Evolutionary conservation across 2,329 filamentous ascomycete genomes (phyloP).

Genomic region (Trichoderma sp.): DNA sequence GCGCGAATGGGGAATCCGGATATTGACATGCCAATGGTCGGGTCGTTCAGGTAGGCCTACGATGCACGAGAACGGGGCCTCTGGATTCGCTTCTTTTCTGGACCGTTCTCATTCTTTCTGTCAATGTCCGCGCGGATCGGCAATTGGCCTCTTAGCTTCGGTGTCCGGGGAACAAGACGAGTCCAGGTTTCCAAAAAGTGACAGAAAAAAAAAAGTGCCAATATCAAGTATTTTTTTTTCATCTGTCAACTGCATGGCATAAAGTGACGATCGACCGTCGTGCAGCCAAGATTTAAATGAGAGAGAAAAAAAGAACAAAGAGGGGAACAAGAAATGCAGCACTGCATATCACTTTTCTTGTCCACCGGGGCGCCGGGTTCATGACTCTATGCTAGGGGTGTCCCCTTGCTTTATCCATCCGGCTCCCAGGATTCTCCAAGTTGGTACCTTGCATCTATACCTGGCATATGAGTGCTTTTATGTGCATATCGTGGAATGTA

Average conservation of each 20-base stretch:
- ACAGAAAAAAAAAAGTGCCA: background rate
- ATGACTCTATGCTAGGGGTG: background rate
- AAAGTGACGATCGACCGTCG: background rate
- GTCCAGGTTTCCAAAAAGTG: background rate
- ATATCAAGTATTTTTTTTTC: background rate
- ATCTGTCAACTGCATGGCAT: background rate
- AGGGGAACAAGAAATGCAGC: background rate
- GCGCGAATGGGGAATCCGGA: background rate
- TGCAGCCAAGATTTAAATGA: background rate
- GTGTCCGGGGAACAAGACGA: background rate
- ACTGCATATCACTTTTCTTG: background rate
- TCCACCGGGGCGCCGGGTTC: background rate
- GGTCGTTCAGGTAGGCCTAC: background rate
- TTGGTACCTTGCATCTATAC: background rate
- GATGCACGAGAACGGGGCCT: background rate
- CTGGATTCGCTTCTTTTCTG: background rate
- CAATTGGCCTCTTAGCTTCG: background rate
- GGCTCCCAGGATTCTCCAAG: background rate
- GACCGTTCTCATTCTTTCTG: background rate
- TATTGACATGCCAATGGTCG: background rate
- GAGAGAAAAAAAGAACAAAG: background rate
- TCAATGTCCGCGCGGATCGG: background rate
- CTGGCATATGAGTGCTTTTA: background rate
- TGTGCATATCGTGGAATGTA: background rate
- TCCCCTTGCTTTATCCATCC: background rate